A percentile compares a stretch with the other conserved stretches of the same genome.
Conservation (phyloP, 2,329 filamentous ascomycete genomes). For the Neopestalotiopsis clavispora region DNA sequence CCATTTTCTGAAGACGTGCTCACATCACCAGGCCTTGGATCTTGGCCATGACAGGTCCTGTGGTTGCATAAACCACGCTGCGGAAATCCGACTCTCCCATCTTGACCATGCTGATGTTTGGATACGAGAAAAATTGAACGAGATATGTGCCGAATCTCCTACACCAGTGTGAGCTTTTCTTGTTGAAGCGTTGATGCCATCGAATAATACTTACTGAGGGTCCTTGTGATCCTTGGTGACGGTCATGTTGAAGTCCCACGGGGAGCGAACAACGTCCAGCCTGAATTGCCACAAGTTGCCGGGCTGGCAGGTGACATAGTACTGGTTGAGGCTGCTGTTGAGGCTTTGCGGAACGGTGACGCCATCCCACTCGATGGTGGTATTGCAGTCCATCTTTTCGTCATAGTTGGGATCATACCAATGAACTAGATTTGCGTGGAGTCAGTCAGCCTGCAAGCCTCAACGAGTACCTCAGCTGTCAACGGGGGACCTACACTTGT, state of each 20-base stretch:
- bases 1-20: not conserved
- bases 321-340: slow-evolving; percentile 27
- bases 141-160: slow-evolving; percentile 1
- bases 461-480: not conserved
- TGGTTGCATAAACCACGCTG: slow-evolving; percentile 10
- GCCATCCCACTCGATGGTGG: slow-evolving; percentile 31
- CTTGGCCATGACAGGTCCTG: slow-evolving; percentile 10
- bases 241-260: slow-evolving; percentile 17
- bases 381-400: slow-evolving; percentile 21
- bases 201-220: slow-evolving; percentile 5
- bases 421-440: not conserved
- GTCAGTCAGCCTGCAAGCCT: not conserved
- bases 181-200: not conserved
- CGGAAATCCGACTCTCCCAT: slow-evolving; percentile 9
- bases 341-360: slow-evolving; percentile 29
- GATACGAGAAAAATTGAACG: slow-evolving; percentile 12
- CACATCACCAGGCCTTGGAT: slow-evolving; percentile 15
- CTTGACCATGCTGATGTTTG: slow-evolving; percentile 15
- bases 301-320: slow-evolving; percentile 19
- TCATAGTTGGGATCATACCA: slow-evolving; percentile 22
- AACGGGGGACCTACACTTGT: slow-evolving; percentile 14
- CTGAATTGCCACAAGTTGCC: slow-evolving; percentile 19
- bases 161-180: not conserved
- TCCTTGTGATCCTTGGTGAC: slow-evolving; percentile 14
- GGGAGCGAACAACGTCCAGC: not conserved